These are phyloP conservation scores for Moesziomyces aphidis DNA, from an alignment of 1,284 basidiomycete genomes.

Conservation along the genomic window DNA sequence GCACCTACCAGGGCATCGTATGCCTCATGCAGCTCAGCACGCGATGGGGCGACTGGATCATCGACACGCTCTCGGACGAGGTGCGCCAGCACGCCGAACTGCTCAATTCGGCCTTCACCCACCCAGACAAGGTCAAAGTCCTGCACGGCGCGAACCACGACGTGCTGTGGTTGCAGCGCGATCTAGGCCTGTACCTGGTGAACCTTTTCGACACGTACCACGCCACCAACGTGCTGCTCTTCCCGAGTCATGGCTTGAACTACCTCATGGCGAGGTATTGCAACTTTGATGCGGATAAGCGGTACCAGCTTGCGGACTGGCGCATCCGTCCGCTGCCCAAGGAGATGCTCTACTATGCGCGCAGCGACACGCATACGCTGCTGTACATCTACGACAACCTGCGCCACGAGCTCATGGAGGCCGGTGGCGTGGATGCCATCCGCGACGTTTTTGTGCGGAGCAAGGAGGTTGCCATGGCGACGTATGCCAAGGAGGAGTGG, in stretches of 20 bases:
- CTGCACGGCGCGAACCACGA: conserved; percentile 92
- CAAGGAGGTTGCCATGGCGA: conserved; percentile 57
- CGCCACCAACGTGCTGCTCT: conserved; percentile 79
- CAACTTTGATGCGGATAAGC: conserved; percentile 91
- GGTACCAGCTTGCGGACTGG: conserved; percentile 97
- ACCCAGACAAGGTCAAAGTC: conserved; percentile 86
- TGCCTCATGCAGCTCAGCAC: conserved; percentile 89
- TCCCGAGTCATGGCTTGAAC: conserved; percentile 84
- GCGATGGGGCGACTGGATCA: conserved; percentile 83
- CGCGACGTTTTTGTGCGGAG: conserved; percentile 56
- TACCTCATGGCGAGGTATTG: conserved; percentile 89
- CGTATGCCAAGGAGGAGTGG: conserved; percentile 66
- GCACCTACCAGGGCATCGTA: conserved; percentile 86
- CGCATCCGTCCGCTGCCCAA: conserved; percentile 86
- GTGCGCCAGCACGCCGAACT: conserved; percentile 81
- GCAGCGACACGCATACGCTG: conserved; percentile 94
- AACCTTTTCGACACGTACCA: conserved; percentile 97
- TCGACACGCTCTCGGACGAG: conserved; percentile 78
- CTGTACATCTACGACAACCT: conserved; percentile 92
- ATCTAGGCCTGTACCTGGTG: conserved; percentile 93
- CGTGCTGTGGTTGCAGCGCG: conserved; percentile 94
- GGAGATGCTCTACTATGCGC: conserved; percentile 91
- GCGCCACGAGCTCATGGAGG: conserved; percentile 80
- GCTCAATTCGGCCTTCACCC: conserved; percentile 77
- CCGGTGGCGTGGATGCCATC: conserved; percentile 69